Base-by-base conservation (phyloP, 2,329 filamentous ascomycete genomes). In the Aspergillus hiratsukae region DNA sequence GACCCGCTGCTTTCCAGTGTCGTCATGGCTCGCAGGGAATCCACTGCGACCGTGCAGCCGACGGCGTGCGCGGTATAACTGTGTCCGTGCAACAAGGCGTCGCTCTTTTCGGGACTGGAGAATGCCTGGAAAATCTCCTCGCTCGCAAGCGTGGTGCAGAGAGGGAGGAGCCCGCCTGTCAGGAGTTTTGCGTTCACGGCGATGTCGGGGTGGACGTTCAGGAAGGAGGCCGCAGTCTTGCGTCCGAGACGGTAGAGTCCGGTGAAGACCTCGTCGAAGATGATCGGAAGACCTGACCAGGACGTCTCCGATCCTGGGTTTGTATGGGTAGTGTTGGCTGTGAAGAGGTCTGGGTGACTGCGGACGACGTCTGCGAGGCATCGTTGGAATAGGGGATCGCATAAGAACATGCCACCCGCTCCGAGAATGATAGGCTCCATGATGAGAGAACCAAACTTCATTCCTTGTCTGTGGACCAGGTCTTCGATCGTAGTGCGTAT, bases 261-360 rank as follows among this genome's bases (percentile, higher is more conserved):
- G 0, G 90, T 93, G 73, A 96, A 95, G 37, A 95, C 90, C 69
- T 95, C 91, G 68, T 96, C 90, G 61, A 91, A 90, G 63, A 95
- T 80, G 41, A 95, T 76, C 0, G 91, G 90, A 3, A 95, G 81
- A 2, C 90, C 89, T 1, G 80, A 79, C 90, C 90, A 95, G 19
- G 66, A 62, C 53, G 66, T 58, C 6, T 50, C 51, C 29, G 23
- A 19, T 19, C 21, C 23, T 14, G 23, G n/a, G 5, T 21, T 37
- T 25, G 40, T n/a, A 40, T 46, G 10, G 53, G 60, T 48, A 54
- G 58, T 23, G 6, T 53, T 58, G 49, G 53, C 56, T 40, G 75
- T 72, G 62, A 89, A 87, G 4, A 88, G 73, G 14, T 82, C 68
- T 0, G 83, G 75, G 7, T 81, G 83, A 3, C 75, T 69, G 40